phyloP scores from a whole-genome alignment of 2,329 filamentous ascomycete species.

The Ophiosphaerella korrae region DNA sequence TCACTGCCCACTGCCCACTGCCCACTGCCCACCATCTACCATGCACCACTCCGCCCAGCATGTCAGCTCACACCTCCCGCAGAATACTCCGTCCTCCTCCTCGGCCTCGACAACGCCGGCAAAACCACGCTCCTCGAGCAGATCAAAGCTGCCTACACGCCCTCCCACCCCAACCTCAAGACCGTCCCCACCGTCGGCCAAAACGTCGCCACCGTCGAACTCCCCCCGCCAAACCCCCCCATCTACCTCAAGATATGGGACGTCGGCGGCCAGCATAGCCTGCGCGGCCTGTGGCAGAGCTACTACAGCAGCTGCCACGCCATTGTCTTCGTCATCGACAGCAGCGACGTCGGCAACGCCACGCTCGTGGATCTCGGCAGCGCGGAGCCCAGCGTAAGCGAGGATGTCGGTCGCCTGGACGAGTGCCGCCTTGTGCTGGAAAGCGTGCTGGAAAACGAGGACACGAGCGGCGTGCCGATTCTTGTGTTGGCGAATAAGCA shows the following conservation, averaged over 20 bases:
- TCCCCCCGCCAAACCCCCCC: slow-evolving; percentile 62
- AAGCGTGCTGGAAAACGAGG: slow-evolving; percentile 82
- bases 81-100: slow-evolving; percentile 97
- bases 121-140: slow-evolving; percentile 98
- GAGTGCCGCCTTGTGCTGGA: slow-evolving; percentile 91
- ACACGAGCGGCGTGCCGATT: slow-evolving; percentile 89
- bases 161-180: slow-evolving; percentile 72
- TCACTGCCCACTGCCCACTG: not conserved
- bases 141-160: slow-evolving; percentile 84
- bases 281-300: slow-evolving; percentile 91
- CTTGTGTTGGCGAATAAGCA: slow-evolving; percentile 97
- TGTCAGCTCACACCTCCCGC: slow-evolving; percentile 15
- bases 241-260: slow-evolving; percentile 99
- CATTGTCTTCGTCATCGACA: slow-evolving; percentile 97
- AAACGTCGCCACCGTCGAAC: slow-evolving; percentile 8
- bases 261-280: slow-evolving; percentile 87
- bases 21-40: not conserved
- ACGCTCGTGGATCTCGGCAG: slow-evolving; percentile 60
- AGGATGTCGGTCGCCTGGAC: slow-evolving; percentile 67
- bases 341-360: slow-evolving; percentile 87
- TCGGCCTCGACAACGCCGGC: slow-evolving; percentile 96
- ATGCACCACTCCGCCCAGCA: not conserved
- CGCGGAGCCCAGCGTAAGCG: slow-evolving; percentile 40
- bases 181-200: slow-evolving; percentile 79
- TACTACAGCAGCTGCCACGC: slow-evolving; percentile 95